Conservation (phyloP, 352 stramenopile species). For the Blastocystis sp. region DNA sequence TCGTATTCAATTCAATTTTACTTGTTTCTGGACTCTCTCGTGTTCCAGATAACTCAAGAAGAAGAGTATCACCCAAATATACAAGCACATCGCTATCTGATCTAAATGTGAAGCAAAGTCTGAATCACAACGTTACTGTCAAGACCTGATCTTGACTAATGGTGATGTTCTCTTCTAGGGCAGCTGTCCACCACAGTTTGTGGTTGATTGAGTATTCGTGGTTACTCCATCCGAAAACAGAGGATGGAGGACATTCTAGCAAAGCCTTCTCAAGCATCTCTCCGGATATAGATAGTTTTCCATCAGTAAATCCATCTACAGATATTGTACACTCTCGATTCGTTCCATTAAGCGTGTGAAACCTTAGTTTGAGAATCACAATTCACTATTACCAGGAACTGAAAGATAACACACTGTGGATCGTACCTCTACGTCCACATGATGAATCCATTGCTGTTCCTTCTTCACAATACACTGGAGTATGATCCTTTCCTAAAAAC, state of each 20-base stretch:
- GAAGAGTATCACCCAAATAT: neutral
- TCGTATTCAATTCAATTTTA: neutral
- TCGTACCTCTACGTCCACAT: neutral
- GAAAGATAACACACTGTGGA: slow-evolving; percentile 14
- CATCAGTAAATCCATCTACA: neutral
- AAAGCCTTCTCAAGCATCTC: neutral
- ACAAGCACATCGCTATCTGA: slow-evolving; percentile 5
- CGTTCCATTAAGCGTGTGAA: slow-evolving; percentile 4
- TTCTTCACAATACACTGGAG: slow-evolving; percentile 24
- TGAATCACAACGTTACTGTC: neutral
- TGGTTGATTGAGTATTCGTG: neutral
- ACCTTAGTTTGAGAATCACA: neutral
- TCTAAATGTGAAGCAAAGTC: neutral
- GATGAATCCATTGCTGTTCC: neutral
- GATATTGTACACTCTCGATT: slow-evolving; percentile 2
- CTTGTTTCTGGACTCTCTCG: neutral
- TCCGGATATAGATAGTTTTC: neutral
- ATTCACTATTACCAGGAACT: neutral
- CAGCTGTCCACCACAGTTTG: slow-evolving; percentile 55
- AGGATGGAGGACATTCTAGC: neutral
- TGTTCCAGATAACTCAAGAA: slow-evolving; percentile 21
- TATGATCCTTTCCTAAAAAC: neutral
- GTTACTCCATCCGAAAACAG: neutral
- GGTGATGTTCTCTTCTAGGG: neutral
- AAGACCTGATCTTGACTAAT: neutral